Evolutionary conservation across 2,329 filamentous ascomycete genomes (phyloP).

Genomic region (Hypocreales sp.): DNA sequence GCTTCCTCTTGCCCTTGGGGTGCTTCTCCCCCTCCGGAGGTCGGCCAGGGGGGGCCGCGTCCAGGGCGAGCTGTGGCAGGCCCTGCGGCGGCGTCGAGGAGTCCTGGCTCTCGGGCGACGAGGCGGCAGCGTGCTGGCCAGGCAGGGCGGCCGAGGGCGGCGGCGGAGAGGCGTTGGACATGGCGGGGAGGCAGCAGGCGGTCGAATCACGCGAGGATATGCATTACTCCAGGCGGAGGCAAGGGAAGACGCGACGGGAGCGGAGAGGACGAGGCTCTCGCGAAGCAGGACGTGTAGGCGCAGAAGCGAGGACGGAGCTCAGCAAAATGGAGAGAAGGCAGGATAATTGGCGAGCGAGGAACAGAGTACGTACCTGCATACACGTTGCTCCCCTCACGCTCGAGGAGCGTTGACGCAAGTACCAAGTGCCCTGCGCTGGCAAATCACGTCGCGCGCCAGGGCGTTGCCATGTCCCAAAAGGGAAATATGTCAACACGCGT

Average conservation of each 20-base stretch:
- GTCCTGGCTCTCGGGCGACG: slow-evolving; percentile 10
- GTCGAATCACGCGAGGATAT: slow-evolving; percentile 1
- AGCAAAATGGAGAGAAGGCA: too few relatives aligned
- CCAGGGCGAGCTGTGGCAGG: slow-evolving; percentile 2
- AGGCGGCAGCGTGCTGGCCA: slow-evolving; percentile 9
- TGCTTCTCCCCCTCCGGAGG: slow-evolving; percentile 23
- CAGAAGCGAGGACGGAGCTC: too few relatives aligned
- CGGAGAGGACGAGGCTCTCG: background rate
- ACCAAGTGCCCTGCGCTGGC: too few relatives aligned
- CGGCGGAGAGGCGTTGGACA: slow-evolving; percentile 10
- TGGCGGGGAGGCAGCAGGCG: slow-evolving; percentile 4
- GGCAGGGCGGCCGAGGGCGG: slow-evolving; percentile 8
- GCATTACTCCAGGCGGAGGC: slow-evolving; percentile 1
- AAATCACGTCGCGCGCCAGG: slow-evolving; percentile 17
- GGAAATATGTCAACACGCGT: slow-evolving; percentile 21
- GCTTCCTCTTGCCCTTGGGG: slow-evolving; percentile 46
- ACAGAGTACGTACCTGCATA: too few relatives aligned
- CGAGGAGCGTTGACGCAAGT: too few relatives aligned
- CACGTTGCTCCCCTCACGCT: too few relatives aligned
- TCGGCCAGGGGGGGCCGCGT: slow-evolving; percentile 7
- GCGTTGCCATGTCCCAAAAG: slow-evolving; percentile 12
- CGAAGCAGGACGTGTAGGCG: too few relatives aligned
- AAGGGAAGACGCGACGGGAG: background rate
- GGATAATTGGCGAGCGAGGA: too few relatives aligned
- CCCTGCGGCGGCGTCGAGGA: slow-evolving; percentile 6